Conservation (phyloP, 495 filamentous ascomycete species). For the Aspergillus ellipticus region DNA sequence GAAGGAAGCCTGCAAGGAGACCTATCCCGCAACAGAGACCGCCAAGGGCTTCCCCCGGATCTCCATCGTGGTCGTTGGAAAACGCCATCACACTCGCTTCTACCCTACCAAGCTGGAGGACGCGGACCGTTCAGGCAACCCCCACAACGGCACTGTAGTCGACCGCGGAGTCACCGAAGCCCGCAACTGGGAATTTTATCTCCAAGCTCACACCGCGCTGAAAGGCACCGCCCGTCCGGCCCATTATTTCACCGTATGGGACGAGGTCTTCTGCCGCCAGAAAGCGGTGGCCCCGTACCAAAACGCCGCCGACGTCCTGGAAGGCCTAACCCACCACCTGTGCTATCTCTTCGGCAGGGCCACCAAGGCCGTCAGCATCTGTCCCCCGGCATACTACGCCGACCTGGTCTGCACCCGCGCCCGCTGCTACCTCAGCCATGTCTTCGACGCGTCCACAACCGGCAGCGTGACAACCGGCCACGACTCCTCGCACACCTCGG, state of each 20-base stretch:
- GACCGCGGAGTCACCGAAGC: constrained; percentile 78
- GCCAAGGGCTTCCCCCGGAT: constrained; percentile 49
- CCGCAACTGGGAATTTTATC: constrained; percentile 78
- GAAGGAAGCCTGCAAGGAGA: constrained; percentile 49
- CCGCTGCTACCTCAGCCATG: constrained; percentile 48
- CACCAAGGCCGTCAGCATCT: constrained; percentile 75
- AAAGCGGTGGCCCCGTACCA: constrained; percentile 23
- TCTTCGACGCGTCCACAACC: constrained; percentile 15
- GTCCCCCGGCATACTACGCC: constrained; percentile 80
- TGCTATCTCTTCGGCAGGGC: constrained; percentile 77
- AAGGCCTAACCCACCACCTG: constrained; percentile 67
- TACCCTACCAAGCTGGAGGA: constrained; percentile 54
- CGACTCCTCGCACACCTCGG: constrained; percentile 1
- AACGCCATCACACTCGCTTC: constrained; percentile 90
- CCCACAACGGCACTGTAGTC: constrained; percentile 74
- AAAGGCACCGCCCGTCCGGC: constrained; percentile 81
- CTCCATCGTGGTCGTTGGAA: constrained; percentile 57
- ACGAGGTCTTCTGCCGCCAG: constrained; percentile 61
- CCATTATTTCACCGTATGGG: constrained; percentile 74
- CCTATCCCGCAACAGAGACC: constrained; percentile 47
- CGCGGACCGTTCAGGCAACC: constrained; percentile 59
- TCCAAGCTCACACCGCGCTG: constrained; percentile 77
- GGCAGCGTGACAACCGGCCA: constrained; percentile 24
- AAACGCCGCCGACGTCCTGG: constrained; percentile 56
- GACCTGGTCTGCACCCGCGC: constrained; percentile 72